Base-by-base conservation (phyloP, 2,329 filamentous ascomycete genomes). In the Colletotrichum chrysophilum region DNA sequence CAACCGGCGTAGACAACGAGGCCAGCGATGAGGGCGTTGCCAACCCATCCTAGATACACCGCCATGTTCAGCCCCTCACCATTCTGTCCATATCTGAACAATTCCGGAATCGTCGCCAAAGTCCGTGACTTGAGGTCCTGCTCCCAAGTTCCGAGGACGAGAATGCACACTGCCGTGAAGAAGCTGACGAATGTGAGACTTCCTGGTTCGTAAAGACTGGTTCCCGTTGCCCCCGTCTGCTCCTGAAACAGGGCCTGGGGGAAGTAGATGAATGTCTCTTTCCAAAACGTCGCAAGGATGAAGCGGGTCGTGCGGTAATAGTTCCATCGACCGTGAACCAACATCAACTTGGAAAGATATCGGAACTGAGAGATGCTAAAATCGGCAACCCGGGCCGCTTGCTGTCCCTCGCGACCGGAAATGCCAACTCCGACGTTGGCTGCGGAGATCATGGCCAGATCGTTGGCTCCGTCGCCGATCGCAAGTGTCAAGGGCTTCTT, bases 371-470 rank as follows among this genome's bases (percentile, higher is more conserved):
- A 95, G 78, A 98, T 96, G 6, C 95, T 94, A 82, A 97, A 98
- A 83, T 98, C 96, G 0, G 95, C 95, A 2, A 96, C 96, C 75
- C 96, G 91, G 0, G 96, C 95, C 5, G 96, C 96, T 83, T 98
- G 96, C 2, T 98, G 87, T 1, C 96, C 96, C 85, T 98, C 96
- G 81, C 96, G 96, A 2, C 96, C 96, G 0, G 95, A 96, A 64
- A 98, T 96, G 16, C 96, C 96, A 61, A 98, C 93, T 16, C 96
- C 96, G 13, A 98, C 95, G 81, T 98, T 96, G 1, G 89, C 88
- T 5, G 89, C 95, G 80, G 96, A 95, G 68, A 98, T 98, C 96
- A 98, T 98, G 69, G 96, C 95, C 79, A 98, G 93, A 81, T 98
- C 96, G 80, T 98, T 98, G 62, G 96, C 96, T 48, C 96, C 96